These are phyloP conservation scores for Massariosphaeria phaeospora DNA, from an alignment of 495 filamentous ascomycete species.

Conservation along the genomic window DNA sequence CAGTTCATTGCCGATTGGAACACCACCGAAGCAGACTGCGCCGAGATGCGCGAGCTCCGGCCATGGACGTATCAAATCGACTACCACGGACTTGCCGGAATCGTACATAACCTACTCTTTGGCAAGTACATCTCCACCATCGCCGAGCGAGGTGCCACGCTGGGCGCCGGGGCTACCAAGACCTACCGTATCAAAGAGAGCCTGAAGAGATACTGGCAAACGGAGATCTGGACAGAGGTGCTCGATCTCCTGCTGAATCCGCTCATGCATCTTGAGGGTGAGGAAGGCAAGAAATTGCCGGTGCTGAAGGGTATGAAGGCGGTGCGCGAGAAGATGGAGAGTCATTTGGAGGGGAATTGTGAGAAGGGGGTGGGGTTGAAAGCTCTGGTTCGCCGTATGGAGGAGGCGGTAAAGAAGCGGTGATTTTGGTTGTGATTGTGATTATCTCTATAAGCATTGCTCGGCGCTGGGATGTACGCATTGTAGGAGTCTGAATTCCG, in stretches of 20 bases:
- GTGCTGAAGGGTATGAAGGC: constrained; percentile 59
- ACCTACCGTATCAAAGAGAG: constrained; percentile 68
- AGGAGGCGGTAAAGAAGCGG: constrained; percentile 63
- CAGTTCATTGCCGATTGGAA: constrained; percentile 96
- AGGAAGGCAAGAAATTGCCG: constrained; percentile 60
- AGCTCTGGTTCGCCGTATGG: constrained; percentile 56
- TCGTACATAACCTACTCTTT: constrained; percentile 80
- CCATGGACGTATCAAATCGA: constrained; percentile 97
- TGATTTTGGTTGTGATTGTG: constrained; percentile 34
- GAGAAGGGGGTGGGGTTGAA: constrained; percentile 72
- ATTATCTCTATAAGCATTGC: neutral
- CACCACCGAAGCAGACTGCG: constrained; percentile 74
- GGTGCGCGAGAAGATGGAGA: constrained; percentile 75
- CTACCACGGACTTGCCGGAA: constrained; percentile 84
- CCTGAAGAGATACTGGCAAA: constrained; percentile 92
- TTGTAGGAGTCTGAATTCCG: constrained; percentile 10
- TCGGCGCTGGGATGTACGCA: constrained; percentile 1
- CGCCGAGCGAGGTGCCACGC: constrained; percentile 38
- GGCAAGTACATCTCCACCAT: constrained; percentile 88
- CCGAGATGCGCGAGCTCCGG: constrained; percentile 85
- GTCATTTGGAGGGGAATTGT: constrained; percentile 70
- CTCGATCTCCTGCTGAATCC: constrained; percentile 91
- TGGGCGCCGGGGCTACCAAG: constrained; percentile 51
- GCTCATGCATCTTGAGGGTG: constrained; percentile 52
- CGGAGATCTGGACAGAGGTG: constrained; percentile 75